phyloP scores from a whole-genome alignment of 106 monocot species.

The Dendrobium nobile region DNA sequence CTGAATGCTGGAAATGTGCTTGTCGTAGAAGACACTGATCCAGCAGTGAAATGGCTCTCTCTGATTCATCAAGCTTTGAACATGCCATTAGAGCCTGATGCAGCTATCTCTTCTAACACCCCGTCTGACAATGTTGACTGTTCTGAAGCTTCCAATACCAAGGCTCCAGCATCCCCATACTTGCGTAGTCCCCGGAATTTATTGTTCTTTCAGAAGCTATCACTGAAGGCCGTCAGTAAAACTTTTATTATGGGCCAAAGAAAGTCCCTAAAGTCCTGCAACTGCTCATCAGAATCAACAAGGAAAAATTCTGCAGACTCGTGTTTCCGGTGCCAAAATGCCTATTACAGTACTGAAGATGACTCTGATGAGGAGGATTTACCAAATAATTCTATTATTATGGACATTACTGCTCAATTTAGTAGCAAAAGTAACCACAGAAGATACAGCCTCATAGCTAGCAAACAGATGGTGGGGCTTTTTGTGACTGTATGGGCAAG shows the following conservation, averaged over 20 bases:
- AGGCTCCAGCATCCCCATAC: neutral
- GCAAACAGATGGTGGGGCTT: conserved; percentile 79
- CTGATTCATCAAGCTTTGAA: conserved; percentile 69
- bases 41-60: conserved; percentile 65
- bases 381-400: conserved; percentile 10
- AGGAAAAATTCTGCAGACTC: conserved; percentile 35
- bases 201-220: conserved; percentile 56
- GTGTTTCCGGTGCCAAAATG: conserved; percentile 36
- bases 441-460: conserved; percentile 55
- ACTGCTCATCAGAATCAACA: conserved; percentile 41
- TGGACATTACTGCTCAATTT: conserved; percentile 10
- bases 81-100: conserved; percentile 4
- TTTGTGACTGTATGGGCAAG: conserved; percentile 66
- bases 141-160: conserved; percentile 7
- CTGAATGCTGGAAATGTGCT: conserved; percentile 81
- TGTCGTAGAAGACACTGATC: conserved; percentile 67
- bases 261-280: conserved; percentile 58
- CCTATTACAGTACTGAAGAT: conserved; percentile 23
- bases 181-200: conserved; percentile 11
- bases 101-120: conserved; percentile 17
- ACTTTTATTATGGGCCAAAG: conserved; percentile 30
- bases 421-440: conserved; percentile 15
- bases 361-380: conserved; percentile 33
- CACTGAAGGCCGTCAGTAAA: conserved; percentile 59
- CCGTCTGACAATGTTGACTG: conserved; percentile 13